Base-by-base conservation (phyloP, 2,329 filamentous ascomycete genomes). In the Diaporthe amygdali region DNA sequence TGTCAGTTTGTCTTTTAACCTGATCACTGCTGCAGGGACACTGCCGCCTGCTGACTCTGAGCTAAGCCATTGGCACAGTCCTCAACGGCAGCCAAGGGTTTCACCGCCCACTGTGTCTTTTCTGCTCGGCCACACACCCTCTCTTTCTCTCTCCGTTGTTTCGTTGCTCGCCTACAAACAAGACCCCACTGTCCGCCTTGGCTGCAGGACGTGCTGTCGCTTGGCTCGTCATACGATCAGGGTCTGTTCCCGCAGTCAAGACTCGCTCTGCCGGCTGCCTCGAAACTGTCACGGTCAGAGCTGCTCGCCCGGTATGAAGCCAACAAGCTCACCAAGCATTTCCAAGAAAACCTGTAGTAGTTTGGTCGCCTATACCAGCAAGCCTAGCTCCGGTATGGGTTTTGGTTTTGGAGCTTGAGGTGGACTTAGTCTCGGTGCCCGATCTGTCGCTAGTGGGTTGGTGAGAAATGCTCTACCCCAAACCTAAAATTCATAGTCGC, bases 301-400 rank as follows among this genome's bases (percentile, higher is more conserved):
- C 59, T 49, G 44, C 30, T 44, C 44, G 59, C 14, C n/a, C n/a
- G 12, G 6, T 8, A 49, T 32, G 17, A n/a, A 49, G 30, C 41
- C 32, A 15, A 47, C 44, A 49, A 64, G 59, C 59, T 64, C 59
- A 64, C 44, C 59, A 64, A 64, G 59, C 41, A 64, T 37, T 64
- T 37, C 30, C n/a, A 49, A 64, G 59, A 49, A 27, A 30, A 37
- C 37, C 30, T 49, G 5, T 37, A n/a, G 59, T 30, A 30, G 41
- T 41, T 63, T 47, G 41, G 56, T 22, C n/a, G 27, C 41, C 41
- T 41, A 41, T 44, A 64, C 41, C 27, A 37, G 14, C 30, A 37
- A 22, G 20, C 20, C 30, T 47, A 64, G 41, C 59, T 63, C 44
- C 25, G n/a, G 14, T 5, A 37, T 49, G 59, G 30, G 59, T 10